These are phyloP conservation scores for Colletotrichum phormii DNA, from an alignment of 2,329 filamentous ascomycete genomes.

Conservation along the genomic window DNA sequence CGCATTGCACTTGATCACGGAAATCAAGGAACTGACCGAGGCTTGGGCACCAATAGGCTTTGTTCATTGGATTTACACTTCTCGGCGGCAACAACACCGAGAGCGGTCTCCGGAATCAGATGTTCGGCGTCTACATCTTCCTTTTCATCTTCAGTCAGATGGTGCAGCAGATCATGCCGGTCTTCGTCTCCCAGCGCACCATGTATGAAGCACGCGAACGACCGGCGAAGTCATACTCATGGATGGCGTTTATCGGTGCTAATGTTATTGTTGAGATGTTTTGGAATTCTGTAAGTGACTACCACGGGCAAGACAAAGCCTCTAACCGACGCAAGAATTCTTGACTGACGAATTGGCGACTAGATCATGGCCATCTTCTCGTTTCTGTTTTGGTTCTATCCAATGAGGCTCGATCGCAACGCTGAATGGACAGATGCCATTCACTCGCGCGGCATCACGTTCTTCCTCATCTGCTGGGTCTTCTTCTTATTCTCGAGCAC, in stretches of 20 bases:
- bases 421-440: conserved; percentile 62
- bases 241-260: conserved; percentile 73
- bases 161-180: conserved; percentile 68
- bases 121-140: conserved; percentile 75
- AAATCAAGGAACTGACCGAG: not conserved
- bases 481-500: conserved; percentile 76
- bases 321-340: not conserved
- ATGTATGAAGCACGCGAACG: conserved; percentile 76
- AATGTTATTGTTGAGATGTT: conserved; percentile 76
- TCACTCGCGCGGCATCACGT: conserved; percentile 63
- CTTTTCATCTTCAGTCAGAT: conserved; percentile 64
- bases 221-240: conserved; percentile 75
- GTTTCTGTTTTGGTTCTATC: conserved; percentile 76
- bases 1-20: too few species aligned
- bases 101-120: conserved; percentile 73
- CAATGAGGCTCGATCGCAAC: conserved; percentile 71
- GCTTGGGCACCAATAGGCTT: conserved; percentile 44
- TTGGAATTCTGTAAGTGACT: conserved; percentile 62
- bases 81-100: conserved; percentile 66
- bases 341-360: not conserved
- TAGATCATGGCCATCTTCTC: conserved; percentile 66
- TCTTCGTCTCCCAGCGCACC: conserved; percentile 72
- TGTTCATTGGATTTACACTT: conserved; percentile 76
- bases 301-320: not conserved
- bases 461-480: conserved; percentile 71